Evolutionary conservation across 2,329 filamentous ascomycete species (phyloP).

Genomic region (Aurifilum marmelostoma): DNA sequence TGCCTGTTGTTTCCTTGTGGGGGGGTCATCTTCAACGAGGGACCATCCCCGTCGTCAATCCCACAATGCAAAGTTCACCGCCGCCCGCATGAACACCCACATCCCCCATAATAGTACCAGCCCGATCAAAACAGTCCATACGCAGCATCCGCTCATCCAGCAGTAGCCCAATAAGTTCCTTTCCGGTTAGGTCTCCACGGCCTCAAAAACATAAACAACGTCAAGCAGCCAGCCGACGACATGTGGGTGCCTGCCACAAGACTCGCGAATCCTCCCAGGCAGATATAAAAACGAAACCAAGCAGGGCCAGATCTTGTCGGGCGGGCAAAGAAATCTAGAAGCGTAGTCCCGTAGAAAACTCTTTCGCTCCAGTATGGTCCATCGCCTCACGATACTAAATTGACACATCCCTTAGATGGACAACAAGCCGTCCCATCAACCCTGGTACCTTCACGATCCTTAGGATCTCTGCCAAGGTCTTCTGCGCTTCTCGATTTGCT

Average conservation of each 20-base stretch:
- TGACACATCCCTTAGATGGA: slow-evolving; percentile 11
- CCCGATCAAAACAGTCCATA: slow-evolving; percentile 21
- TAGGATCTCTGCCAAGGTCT: slow-evolving; percentile 16
- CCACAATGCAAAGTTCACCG: slow-evolving; percentile 27
- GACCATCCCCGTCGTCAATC: slow-evolving; percentile 18
- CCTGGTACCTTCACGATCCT: slow-evolving; percentile 12
- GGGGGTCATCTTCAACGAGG: slow-evolving; percentile 11
- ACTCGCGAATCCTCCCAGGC: slow-evolving; percentile 39
- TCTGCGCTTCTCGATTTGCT: slow-evolving; percentile 18
- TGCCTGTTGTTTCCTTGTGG: neutral
- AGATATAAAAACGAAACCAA: slow-evolving; percentile 41
- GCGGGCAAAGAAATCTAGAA: slow-evolving; percentile 34
- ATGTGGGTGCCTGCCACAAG: slow-evolving; percentile 39
- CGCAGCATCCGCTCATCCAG: slow-evolving; percentile 22
- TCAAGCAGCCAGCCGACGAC: slow-evolving; percentile 38
- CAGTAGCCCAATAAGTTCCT: slow-evolving; percentile 17
- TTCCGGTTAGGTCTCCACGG: slow-evolving; percentile 12
- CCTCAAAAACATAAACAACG: slow-evolving; percentile 30
- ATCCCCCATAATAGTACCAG: slow-evolving; percentile 24
- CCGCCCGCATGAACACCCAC: slow-evolving; percentile 16
- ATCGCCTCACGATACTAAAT: slow-evolving; percentile 17
- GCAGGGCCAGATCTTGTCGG: slow-evolving; percentile 34
- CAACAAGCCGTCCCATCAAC: slow-evolving; percentile 12
- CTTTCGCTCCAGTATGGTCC: slow-evolving; percentile 38
- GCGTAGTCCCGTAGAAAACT: slow-evolving; percentile 33